Percentiles rank a stretch among this genome's conserved stretches.
Conservation (phyloP, 495 filamentous ascomycete species). For the Beverwykella pulmonaria region DNA sequence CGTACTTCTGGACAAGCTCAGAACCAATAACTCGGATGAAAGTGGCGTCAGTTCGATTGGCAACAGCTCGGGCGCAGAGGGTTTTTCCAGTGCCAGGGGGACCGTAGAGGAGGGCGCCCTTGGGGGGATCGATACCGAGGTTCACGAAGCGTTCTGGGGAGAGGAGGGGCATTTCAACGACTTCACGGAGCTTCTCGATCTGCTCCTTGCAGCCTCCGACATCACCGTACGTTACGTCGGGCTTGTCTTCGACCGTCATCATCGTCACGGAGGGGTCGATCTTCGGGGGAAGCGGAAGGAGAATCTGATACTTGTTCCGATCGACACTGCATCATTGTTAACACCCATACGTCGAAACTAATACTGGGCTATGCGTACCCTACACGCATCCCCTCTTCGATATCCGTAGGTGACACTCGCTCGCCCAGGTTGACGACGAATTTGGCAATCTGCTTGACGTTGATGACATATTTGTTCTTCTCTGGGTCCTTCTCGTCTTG, state of each 20-base stretch:
- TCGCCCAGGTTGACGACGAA: slow-evolving; percentile 98
- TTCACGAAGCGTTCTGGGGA: slow-evolving; percentile 96
- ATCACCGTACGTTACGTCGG: slow-evolving; percentile 97
- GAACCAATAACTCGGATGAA: slow-evolving; percentile 98
- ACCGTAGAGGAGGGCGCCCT: slow-evolving; percentile 95
- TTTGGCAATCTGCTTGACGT: slow-evolving; percentile 99
- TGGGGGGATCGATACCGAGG: slow-evolving; percentile 96
- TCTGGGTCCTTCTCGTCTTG: slow-evolving; percentile 93
- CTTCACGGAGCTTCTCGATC: slow-evolving; percentile 97
- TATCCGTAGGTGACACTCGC: slow-evolving; percentile 95
- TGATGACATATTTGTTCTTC: slow-evolving; percentile 99
- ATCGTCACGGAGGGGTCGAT: slow-evolving; percentile 99
- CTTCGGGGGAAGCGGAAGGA: slow-evolving; percentile 95
- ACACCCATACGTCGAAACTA: background rate
- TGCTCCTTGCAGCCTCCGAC: slow-evolving; percentile 99
- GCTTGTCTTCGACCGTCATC: slow-evolving; percentile 99
- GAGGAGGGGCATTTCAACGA: slow-evolving; percentile 95
- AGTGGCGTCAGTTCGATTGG: slow-evolving; percentile 95
- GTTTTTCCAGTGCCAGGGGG: slow-evolving; percentile 98
- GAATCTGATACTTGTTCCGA: slow-evolving; percentile 97
- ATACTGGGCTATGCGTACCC: background rate
- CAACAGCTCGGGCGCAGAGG: slow-evolving; percentile 93
- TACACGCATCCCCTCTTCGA: slow-evolving; percentile 73
- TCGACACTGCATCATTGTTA: slow-evolving; percentile 80
- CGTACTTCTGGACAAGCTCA: slow-evolving; percentile 97